Percentiles rank a stretch among this genome's conserved stretches.
phyloP scores from a whole-genome alignment of 768 basidiomycete species.

The Rhizopogon rudus region DNA sequence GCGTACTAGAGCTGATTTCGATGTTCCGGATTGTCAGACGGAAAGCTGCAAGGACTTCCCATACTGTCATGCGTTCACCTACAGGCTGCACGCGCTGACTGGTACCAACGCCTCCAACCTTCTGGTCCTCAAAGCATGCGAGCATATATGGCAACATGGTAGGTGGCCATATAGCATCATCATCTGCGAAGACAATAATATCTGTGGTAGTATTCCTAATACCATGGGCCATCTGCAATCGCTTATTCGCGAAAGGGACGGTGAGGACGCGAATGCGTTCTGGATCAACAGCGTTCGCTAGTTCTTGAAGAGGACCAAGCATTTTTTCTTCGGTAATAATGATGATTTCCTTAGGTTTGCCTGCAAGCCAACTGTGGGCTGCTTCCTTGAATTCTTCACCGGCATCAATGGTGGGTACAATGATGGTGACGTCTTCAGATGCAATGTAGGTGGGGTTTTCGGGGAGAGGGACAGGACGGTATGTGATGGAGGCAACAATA shows the following conservation, averaged over 20 bases:
- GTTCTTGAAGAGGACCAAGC: slow-evolving; percentile 82
- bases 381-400: slow-evolving; percentile 95
- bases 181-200: slow-evolving; percentile 93
- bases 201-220: slow-evolving; percentile 89
- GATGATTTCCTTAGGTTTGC: slow-evolving; percentile 82
- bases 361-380: slow-evolving; percentile 87
- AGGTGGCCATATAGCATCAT: slow-evolving; percentile 94
- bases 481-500: slow-evolving; percentile 69
- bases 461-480: slow-evolving; percentile 86
- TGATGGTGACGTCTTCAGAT: slow-evolving; percentile 91
- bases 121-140: slow-evolving; percentile 93
- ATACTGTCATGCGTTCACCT: slow-evolving; percentile 79
- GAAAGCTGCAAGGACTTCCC: slow-evolving; percentile 94
- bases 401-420: slow-evolving; percentile 94
- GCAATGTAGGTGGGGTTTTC: slow-evolving; percentile 89
- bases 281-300: slow-evolving; percentile 85
- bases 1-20: slow-evolving; percentile 83
- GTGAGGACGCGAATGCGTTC: slow-evolving; percentile 81
- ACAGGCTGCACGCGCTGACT: slow-evolving; percentile 83
- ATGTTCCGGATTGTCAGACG: slow-evolving; percentile 91
- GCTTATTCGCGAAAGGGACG: slow-evolving; percentile 91
- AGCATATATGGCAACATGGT: slow-evolving; percentile 85
- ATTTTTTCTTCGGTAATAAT: slow-evolving; percentile 86
- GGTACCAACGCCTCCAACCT: slow-evolving; percentile 89
- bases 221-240: slow-evolving; percentile 90